Percentiles rank a stretch among this genome's conserved stretches.
Conservation (phyloP, 2,329 filamentous ascomycete species). For the Aotearoamyces nothofagi region DNA sequence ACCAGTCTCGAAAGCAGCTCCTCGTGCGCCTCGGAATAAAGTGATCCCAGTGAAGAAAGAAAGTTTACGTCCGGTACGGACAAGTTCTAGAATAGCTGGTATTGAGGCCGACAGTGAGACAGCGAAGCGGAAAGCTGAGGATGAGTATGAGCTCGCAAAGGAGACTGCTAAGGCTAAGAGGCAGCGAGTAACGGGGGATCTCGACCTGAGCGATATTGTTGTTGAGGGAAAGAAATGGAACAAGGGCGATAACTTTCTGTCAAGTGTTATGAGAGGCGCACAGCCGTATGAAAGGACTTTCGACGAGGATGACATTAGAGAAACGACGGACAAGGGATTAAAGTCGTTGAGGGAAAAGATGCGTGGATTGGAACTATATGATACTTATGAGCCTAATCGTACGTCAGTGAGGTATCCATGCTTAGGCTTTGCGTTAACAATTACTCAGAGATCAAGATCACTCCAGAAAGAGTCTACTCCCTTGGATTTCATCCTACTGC, state of each 20-base stretch:
- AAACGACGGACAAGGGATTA: conserved; percentile 63
- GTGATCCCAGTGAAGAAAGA: conserved; percentile 32
- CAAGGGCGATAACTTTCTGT: conserved; percentile 48
- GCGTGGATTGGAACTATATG: conserved; percentile 64
- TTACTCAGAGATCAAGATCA: conserved; percentile 68
- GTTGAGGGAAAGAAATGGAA: conserved; percentile 70
- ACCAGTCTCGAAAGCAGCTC: conserved; percentile 31
- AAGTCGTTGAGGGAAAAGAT: conserved; percentile 62
- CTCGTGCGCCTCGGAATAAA: conserved; percentile 23
- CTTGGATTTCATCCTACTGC: conserved; percentile 78
- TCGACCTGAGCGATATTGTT: conserved; percentile 62
- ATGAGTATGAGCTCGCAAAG: conserved; percentile 39
- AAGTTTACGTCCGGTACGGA: conserved; percentile 32
- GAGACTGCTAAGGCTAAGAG: conserved; percentile 45
- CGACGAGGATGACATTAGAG: conserved; percentile 64
- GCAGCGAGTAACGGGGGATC: conserved; percentile 46
- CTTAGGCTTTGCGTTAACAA: conserved; percentile 1
- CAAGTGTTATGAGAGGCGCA: conserved; percentile 49
- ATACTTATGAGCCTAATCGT: conserved; percentile 71
- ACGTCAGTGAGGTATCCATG: conserved; percentile 15
- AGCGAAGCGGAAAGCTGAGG: conserved; percentile 53
- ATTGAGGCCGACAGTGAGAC: conserved; percentile 39
- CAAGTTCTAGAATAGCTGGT: conserved; percentile 42
- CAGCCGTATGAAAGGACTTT: conserved; percentile 78
- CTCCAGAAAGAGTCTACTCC: conserved; percentile 73